Base-by-base conservation (phyloP, 768 basidiomycete genomes). In the Phanerochaete sordida region DNA sequence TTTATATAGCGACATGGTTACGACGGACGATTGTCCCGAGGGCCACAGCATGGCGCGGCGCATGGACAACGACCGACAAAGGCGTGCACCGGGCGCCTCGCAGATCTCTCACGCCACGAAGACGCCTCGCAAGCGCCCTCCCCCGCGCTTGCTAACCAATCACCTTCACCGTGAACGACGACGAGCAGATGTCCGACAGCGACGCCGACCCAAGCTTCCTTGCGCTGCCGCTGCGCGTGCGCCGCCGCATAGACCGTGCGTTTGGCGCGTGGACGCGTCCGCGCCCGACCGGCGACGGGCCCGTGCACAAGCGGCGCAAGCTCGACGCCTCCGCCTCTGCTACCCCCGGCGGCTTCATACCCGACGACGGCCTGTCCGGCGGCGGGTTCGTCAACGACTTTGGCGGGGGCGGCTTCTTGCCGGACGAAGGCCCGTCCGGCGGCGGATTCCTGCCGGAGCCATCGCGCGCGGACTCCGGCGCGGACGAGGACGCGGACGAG, bases 221-320 rank as follows among this genome's bases (percentile, higher is more conserved):
- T 30, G 65, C 72, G 2, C 76, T 86, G 51, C 74, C 84, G 1
- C 33, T 60, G 43, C 65, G 70, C 27, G 63, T 83, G 26, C 81
- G 79, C 67, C 67, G 59, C 11, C 74, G 75, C 30, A 82, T 87
- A 33, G 86, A 87, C 68, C 63, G 70, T 44, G 84, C 82, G 0
- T 86, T 87, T 59, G 72, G 81, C 63, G 60, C 71, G 7, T 65
- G 64, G 23, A 46, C 23, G 46, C 51, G 54, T 44, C 63, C 45
- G 26, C 26, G 6, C 37, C 19, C n/a, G 16, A 35, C 13, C 3
- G 15, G 8, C n/a, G 39, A 12, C 26, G 60, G 46, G 12, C 57
- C 57, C 11, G 28, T 64, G 2, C 59, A 56, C 51, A 69, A 69
- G 43, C 59, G 59, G 26, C 66, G 59, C 46, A 66, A 59, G 46